These are phyloP conservation scores for Starmera amethionina DNA, from an alignment of 805 yeast genomes.

Conservation along the genomic window DNA sequence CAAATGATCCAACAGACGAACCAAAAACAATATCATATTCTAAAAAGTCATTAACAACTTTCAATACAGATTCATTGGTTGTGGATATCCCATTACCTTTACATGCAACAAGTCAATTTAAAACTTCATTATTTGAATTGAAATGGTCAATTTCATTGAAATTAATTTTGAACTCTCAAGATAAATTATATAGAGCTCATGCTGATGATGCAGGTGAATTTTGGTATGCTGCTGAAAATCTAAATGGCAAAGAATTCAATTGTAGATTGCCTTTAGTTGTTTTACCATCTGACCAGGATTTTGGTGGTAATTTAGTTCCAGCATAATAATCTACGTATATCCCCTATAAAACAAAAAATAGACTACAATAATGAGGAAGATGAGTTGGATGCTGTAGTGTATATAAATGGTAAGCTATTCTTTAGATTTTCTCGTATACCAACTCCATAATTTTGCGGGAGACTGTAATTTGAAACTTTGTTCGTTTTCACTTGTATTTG, in stretches of 20 bases:
- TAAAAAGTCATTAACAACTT: conserved; percentile 22
- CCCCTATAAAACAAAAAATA: not conserved
- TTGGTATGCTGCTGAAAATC: conserved; percentile 21
- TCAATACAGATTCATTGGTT: conserved; percentile 17
- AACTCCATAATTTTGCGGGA: conserved; percentile 11
- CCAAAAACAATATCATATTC: conserved; percentile 16
- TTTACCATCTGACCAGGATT: conserved; percentile 34
- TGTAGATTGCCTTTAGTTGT: conserved; percentile 36
- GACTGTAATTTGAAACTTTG: conserved; percentile 3
- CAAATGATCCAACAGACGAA: conserved; percentile 8
- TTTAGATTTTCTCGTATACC: conserved; percentile 9
- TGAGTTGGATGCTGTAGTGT: not conserved
- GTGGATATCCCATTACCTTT: conserved; percentile 25
- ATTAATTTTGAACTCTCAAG: conserved; percentile 22
- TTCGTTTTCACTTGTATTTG: not conserved
- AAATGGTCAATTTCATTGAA: conserved; percentile 28
- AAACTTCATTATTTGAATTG: conserved; percentile 27
- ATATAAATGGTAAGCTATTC: not conserved
- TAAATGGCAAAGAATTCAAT: conserved; percentile 30
- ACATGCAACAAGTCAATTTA: conserved; percentile 28
- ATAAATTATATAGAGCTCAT: conserved; percentile 16
- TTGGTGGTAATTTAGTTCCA: conserved; percentile 33
- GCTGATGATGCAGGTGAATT: conserved; percentile 27
- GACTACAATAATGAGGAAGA: not conserved
- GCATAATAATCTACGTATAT: not conserved